Conservation (phyloP, 192 early-diverging fungal species). For the Chytriomyces sp. region DNA sequence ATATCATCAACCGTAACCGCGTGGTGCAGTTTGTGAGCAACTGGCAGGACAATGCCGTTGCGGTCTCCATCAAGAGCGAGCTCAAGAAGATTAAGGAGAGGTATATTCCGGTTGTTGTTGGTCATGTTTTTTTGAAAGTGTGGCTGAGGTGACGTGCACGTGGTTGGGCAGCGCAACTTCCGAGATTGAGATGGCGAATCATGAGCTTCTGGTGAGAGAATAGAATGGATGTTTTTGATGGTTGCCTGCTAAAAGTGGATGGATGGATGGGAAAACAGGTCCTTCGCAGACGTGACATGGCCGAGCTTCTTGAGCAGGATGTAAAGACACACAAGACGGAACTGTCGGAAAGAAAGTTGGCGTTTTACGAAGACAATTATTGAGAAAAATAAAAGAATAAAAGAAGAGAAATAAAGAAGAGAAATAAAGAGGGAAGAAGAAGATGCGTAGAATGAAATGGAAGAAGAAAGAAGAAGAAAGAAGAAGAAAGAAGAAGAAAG, state of each 20-base stretch:
- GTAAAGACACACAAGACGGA: conserved; percentile 19
- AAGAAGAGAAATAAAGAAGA: too few relatives aligned
- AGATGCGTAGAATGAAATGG: too few relatives aligned
- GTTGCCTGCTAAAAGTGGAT: too few relatives aligned
- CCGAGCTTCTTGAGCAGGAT: conserved; percentile 12
- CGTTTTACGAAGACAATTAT: conserved; percentile 17
- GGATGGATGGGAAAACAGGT: not conserved
- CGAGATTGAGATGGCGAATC: conserved; percentile 36
- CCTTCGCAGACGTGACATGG: conserved; percentile 16
- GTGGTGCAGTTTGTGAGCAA: conserved; percentile 28
- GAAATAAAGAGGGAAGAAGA: too few relatives aligned
- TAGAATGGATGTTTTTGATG: not conserved
- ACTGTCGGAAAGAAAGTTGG: not conserved
- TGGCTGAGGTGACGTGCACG: too few relatives aligned
- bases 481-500: too few relatives aligned
- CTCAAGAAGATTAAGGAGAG: conserved; percentile 35
- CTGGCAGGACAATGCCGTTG: conserved; percentile 34
- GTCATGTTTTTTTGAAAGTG: not conserved
- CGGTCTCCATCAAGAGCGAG: conserved; percentile 32
- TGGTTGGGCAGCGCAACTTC: conserved; percentile 1
- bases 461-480: too few relatives aligned
- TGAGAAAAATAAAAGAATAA: too few relatives aligned
- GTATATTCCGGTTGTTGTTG: conserved; percentile 1
- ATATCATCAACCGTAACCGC: conserved; percentile 17
- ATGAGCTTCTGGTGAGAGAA: conserved; percentile 20